phyloP scores from a whole-genome alignment of 176 grass and related monocot genomes.

The Avena sativa region DNA sequence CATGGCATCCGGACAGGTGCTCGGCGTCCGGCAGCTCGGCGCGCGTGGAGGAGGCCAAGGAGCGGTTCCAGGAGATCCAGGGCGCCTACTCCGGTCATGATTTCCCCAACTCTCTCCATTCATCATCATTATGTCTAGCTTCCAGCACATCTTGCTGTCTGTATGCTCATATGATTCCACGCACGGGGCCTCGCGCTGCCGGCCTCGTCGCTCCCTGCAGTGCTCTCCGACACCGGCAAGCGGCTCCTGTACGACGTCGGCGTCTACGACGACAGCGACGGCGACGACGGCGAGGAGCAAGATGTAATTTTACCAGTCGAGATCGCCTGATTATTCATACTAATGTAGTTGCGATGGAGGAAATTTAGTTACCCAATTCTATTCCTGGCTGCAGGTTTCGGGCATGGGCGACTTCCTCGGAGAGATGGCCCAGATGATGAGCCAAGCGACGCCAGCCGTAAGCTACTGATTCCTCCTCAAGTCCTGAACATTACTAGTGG shows the following conservation, averaged over 20 bases:
- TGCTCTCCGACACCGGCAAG: conserved; percentile 90
- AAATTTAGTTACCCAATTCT: no score
- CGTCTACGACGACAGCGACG: conserved; percentile 69
- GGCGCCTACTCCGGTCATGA: conserved; percentile 70
- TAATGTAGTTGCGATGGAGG: no score
- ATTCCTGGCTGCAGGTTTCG: no score
- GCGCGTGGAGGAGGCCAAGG: conserved; percentile 69
- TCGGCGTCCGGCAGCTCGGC: conserved; percentile 52
- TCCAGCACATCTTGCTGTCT: background rate
- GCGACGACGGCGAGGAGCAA: conserved; percentile 51
- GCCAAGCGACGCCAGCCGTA: conserved; percentile 63
- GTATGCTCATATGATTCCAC: no score
- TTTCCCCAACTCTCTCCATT: background rate
- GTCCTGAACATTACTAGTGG: no score
- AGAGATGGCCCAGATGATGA: conserved; percentile 91
- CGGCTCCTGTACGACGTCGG: conserved; percentile 90
- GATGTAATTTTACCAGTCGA: background rate
- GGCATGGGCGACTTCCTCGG: conserved; percentile 79
- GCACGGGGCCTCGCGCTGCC: no score
- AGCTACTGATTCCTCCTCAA: background rate
- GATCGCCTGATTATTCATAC: no score
- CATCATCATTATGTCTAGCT: no score
- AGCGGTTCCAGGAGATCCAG: conserved; percentile 88
- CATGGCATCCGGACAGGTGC: conserved; percentile 87
- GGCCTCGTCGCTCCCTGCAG: conserved; percentile 40